Evolutionary conservation across 225 moss, liverwort and hornwort genomes (phyloP).

Genomic region (Straminergon stramineum): DNA sequence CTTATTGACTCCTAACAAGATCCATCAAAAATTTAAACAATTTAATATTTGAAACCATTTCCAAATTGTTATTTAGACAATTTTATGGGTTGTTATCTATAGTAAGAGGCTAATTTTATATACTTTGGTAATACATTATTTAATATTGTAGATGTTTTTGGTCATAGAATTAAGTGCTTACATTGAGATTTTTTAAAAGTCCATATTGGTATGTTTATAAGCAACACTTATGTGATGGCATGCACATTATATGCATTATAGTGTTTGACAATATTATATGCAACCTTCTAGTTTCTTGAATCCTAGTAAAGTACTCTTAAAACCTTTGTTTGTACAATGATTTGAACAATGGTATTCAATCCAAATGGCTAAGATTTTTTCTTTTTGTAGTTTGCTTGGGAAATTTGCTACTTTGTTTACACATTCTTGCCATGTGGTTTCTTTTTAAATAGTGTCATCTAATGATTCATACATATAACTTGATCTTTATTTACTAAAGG

Average conservation of each 20-base stretch:
- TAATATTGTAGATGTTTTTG: neutral
- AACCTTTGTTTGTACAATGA: neutral
- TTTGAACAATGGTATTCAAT: neutral
- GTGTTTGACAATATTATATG: neutral
- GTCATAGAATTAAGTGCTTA: neutral
- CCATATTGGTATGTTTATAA: neutral
- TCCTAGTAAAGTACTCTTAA: neutral
- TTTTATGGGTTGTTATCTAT: neutral
- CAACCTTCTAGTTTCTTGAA: neutral
- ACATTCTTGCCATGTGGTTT: neutral
- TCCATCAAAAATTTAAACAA: neutral
- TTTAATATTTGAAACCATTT: neutral
- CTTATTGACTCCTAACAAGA: neutral
- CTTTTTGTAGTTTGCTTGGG: neutral
- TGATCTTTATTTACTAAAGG: neutral
- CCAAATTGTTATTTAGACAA: neutral
- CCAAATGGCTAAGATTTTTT: neutral
- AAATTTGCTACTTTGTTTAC: neutral
- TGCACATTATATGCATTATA: neutral
- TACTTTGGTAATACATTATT: neutral
- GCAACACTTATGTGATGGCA: neutral
- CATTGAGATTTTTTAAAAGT: neutral
- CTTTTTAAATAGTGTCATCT: neutral
- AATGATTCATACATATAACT: neutral
- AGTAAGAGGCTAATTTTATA: too few species aligned